A percentile compares a stretch with the other conserved stretches of the same genome.
Conservation (phyloP, 129 eudicot species). For the Sambucus nigra region DNA sequence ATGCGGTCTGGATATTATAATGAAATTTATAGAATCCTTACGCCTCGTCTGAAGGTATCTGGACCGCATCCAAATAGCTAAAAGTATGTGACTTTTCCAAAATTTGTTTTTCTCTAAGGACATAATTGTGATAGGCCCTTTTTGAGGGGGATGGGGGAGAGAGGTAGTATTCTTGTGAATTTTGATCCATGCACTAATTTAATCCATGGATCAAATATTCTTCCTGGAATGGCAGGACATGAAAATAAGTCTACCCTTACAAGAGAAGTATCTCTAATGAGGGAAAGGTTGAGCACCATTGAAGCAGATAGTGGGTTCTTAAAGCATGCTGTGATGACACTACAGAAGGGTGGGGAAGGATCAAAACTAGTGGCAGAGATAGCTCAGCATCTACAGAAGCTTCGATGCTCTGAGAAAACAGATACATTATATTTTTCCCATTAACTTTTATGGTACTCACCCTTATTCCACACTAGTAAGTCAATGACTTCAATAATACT, state of each 20-base stretch:
- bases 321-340: slow-evolving; percentile 63
- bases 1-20: too few species aligned
- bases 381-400: slow-evolving; percentile 65
- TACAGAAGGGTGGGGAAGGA: slow-evolving; percentile 62
- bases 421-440: slow-evolving; percentile 18
- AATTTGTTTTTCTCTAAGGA: too few species aligned
- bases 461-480: neutral
- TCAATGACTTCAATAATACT: neutral
- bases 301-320: slow-evolving; percentile 86
- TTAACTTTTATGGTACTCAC: slow-evolving; percentile 6
- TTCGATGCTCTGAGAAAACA: slow-evolving; percentile 26
- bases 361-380: slow-evolving; percentile 72
- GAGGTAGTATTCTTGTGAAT: neutral
- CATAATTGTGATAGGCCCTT: too few species aligned
- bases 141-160: neutral
- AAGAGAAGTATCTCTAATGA: slow-evolving; percentile 51
- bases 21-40: too few species aligned
- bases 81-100: too few species aligned
- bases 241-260: slow-evolving; percentile 32
- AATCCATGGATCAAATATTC: neutral
- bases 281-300: slow-evolving; percentile 53
- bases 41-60: too few species aligned
- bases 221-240: slow-evolving; percentile 13
- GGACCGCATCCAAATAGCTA: too few species aligned
- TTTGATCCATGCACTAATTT: neutral